Conservation (phyloP, 495 filamentous ascomycete species). For the Chaetomium cochliodes region DNA sequence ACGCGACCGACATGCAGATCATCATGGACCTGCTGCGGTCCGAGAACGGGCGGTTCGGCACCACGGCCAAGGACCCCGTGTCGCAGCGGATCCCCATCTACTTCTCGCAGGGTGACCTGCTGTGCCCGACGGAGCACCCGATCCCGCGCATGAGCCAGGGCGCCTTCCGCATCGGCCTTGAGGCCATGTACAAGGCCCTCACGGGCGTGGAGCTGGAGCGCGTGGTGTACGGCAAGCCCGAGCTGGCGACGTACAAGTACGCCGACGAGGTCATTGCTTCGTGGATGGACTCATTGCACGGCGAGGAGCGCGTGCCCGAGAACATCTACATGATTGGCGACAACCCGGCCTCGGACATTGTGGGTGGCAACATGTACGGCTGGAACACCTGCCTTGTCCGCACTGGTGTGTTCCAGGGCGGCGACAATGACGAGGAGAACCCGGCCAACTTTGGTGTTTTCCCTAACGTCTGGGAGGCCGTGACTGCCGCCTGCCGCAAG, state of each 20-base stretch:
- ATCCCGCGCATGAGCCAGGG: slow-evolving; percentile 72
- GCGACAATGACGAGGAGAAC: slow-evolving; percentile 88
- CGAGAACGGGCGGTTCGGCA: slow-evolving; percentile 66
- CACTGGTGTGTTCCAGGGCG: slow-evolving; percentile 51
- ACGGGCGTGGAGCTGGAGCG: slow-evolving; percentile 75
- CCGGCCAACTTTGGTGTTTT: slow-evolving; percentile 92
- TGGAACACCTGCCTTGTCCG: slow-evolving; percentile 86
- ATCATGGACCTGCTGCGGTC: slow-evolving; percentile 80
- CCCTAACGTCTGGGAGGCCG: slow-evolving; percentile 77
- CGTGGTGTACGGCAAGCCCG: slow-evolving; percentile 81
- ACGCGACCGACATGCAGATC: slow-evolving; percentile 80
- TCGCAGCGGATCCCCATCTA: slow-evolving; percentile 70
- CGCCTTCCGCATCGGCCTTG: slow-evolving; percentile 71
- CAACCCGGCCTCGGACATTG: slow-evolving; percentile 75
- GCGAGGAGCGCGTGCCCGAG: slow-evolving; percentile 64
- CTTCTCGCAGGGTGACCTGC: slow-evolving; percentile 71
- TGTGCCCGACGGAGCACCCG: slow-evolving; percentile 76
- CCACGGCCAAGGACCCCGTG: slow-evolving; percentile 62
- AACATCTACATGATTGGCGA: slow-evolving; percentile 84
- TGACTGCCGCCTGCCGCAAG: slow-evolving; percentile 91
- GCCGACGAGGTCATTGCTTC: slow-evolving; percentile 70
- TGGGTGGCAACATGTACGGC: slow-evolving; percentile 77
- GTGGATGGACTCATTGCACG: slow-evolving; percentile 77
- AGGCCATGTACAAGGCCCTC: slow-evolving; percentile 75
- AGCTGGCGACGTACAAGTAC: slow-evolving; percentile 76